phyloP scores from a whole-genome alignment of 768 basidiomycete species.

The Leccinellum rugosiceps region DNA sequence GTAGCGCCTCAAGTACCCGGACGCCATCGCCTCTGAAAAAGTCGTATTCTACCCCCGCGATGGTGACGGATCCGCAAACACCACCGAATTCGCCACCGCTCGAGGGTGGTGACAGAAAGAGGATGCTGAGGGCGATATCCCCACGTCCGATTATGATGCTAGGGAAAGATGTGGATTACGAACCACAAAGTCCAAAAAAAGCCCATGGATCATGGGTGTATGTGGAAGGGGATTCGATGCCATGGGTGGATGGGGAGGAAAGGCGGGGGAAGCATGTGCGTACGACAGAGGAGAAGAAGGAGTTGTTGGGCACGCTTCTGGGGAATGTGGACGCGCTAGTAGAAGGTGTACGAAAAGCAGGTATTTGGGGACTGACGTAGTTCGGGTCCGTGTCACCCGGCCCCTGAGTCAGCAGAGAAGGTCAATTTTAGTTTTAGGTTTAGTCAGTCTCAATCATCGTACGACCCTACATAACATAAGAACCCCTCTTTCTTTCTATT shows the following conservation, averaged over 20 bases:
- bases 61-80: constrained; percentile 17
- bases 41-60: constrained; percentile 19
- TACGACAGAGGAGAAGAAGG: constrained; percentile 82
- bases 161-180: constrained; percentile 67
- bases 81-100: constrained; percentile 27
- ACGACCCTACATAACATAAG: neutral
- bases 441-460: constrained; percentile 3
- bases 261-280: constrained; percentile 26
- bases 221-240: constrained; percentile 22
- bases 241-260: constrained; percentile 7
- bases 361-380: constrained; percentile 76
- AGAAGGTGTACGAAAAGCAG: constrained; percentile 80
- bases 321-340: constrained; percentile 92
- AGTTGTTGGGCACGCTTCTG: constrained; percentile 73
- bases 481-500: neutral
- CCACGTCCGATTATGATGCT: constrained; percentile 61
- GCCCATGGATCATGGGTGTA: constrained; percentile 31
- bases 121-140: constrained; percentile 18
- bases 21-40: constrained; percentile 46
- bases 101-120: constrained; percentile 24
- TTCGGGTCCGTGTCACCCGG: neutral
- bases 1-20: constrained; percentile 23
- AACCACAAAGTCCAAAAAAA: constrained; percentile 71
- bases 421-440: neutral
- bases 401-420: neutral